Percentiles rank a stretch among this genome's conserved stretches.
phyloP scores from a whole-genome alignment of 1,284 basidiomycete genomes.

The Boletus mariae region DNA sequence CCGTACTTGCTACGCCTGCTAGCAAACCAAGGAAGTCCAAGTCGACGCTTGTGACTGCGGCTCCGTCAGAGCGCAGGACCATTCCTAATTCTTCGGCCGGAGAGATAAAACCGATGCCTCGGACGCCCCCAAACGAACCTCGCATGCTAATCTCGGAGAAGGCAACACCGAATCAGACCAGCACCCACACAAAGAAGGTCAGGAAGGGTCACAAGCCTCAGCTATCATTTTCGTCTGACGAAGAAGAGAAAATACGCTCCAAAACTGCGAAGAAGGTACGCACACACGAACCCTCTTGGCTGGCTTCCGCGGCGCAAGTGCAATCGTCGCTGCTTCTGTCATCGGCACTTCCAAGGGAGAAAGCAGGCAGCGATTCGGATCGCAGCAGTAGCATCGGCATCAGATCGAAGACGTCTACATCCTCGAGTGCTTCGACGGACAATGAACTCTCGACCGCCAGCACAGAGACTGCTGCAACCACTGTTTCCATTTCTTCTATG shows the following conservation, averaged over 20 bases:
- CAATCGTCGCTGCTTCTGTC: conserved; percentile 25
- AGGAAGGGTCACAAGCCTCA: conserved; percentile 32
- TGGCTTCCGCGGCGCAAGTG: conserved; percentile 6
- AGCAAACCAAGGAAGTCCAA: conserved; percentile 22
- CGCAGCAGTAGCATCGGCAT: conserved; percentile 17
- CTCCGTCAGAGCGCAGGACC: conserved; percentile 6
- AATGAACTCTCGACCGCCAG: conserved; percentile 35
- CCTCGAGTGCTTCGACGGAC: conserved; percentile 33
- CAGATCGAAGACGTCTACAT: conserved; percentile 23
- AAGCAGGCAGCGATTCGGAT: conserved; percentile 13
- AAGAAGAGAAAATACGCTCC: conserved; percentile 65
- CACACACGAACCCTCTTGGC: conserved; percentile 34
- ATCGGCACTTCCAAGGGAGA: conserved; percentile 15
- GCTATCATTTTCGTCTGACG: conserved; percentile 62
- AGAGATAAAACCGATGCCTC: conserved; percentile 14
- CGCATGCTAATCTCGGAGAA: conserved; percentile 14
- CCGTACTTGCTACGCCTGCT: conserved; percentile 10
- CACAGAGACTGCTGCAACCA: conserved; percentile 33
- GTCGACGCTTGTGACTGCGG: neutral
- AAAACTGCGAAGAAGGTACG: conserved; percentile 61
- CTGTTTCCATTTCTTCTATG: conserved; percentile 23
- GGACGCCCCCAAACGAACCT: conserved; percentile 26
- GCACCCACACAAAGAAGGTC: conserved; percentile 20
- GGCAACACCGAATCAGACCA: conserved; percentile 21
- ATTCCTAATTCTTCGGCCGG: neutral